Evolutionary conservation across 345 rosid species (phyloP), one percentile per base, ranked within the genome.

Genomic region (Salix koriyanagi): DNA sequence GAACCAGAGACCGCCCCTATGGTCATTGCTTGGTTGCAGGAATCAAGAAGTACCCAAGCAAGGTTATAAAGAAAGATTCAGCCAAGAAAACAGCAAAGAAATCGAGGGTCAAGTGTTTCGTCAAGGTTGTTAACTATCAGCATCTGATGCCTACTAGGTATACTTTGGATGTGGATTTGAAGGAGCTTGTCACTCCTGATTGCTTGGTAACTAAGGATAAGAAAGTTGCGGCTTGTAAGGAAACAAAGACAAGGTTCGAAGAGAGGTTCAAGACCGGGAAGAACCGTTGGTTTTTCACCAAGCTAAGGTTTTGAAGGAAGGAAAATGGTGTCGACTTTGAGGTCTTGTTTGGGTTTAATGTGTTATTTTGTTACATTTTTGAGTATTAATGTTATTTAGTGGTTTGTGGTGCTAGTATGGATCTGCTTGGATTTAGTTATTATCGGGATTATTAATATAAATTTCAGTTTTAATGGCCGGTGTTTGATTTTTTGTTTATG

Each of bases 251-350:
- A 18, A 62, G 41, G 75, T 64, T 79, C 42, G 75, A 79, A 72
- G 79, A 79, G 76, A 56, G 82, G 32, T 79, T 79, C 79, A 79
- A 79, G 79, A 46, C 79, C 14, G 79, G 82, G 15, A 75, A 79
- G 82, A 79, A 79, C 72, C 67, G 82, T 26, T 79, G 82, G 82
- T 79, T 79, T 65, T 79, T 79, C 50, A 73, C 82, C 32, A 79
- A 79, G 75, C 79, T 79, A 67, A 75, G 82, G 79, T 79, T 79
- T 26, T 79, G 67, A 58, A 58, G 6, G 28, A 58, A 9, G 64
- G 28, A 58, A 23, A 58, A 23, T 58, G 64, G 64, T 58, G 28
- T 8, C 28, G 15, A 14, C 1, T 58, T n/a, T 23, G 26, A 58
- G 64, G 64, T 58, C 23, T 58, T 58, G 25, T 58, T 58, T 23